Evolutionary conservation across 2,329 filamentous ascomycete genomes (phyloP).

Genomic region (Dactylella cylindrospora): DNA sequence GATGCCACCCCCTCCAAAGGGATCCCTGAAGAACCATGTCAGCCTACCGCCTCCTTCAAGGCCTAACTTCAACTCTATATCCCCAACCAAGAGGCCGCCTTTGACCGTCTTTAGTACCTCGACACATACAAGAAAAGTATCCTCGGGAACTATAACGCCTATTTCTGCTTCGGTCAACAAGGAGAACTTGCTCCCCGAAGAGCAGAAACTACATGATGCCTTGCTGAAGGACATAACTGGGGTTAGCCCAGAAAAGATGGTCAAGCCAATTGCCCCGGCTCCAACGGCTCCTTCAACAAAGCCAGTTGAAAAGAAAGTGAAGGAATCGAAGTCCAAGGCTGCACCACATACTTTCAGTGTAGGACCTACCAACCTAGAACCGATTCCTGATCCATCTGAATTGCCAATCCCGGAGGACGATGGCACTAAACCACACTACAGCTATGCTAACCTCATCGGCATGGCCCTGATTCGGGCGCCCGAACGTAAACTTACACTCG

Average conservation of each 20-base stretch:
- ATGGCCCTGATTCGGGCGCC: slow-evolving; percentile 93
- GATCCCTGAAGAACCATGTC: slow-evolving; percentile 35
- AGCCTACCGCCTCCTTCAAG: slow-evolving; percentile 33
- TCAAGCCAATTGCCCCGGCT: slow-evolving; percentile 6
- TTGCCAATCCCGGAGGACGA: slow-evolving; percentile 82
- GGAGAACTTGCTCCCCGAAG: slow-evolving; percentile 40
- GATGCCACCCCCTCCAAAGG: slow-evolving; percentile 41
- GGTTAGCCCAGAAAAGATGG: slow-evolving; percentile 23
- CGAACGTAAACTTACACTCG: slow-evolving; percentile 78
- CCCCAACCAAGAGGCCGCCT: slow-evolving; percentile 37
- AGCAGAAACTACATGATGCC: slow-evolving; percentile 40
- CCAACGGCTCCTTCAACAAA: slow-evolving; percentile 10
- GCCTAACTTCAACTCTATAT: slow-evolving; percentile 38
- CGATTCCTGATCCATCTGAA: slow-evolving; percentile 71
- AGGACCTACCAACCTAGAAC: slow-evolving; percentile 49
- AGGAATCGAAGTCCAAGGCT: slow-evolving; percentile 29
- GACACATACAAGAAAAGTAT: slow-evolving; percentile 34
- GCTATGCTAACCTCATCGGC: slow-evolving; percentile 91
- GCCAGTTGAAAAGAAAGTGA: slow-evolving; percentile 30
- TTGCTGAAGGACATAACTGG: slow-evolving; percentile 42
- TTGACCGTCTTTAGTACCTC: slow-evolving; percentile 40
- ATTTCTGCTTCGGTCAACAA: slow-evolving; percentile 40
- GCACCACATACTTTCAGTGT: slow-evolving; percentile 33
- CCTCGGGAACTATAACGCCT: slow-evolving; percentile 20
- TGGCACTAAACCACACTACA: slow-evolving; percentile 83